phyloP scores from a whole-genome alignment of 192 early-diverging fungal genomes.

The Coemansia sp. region DNA sequence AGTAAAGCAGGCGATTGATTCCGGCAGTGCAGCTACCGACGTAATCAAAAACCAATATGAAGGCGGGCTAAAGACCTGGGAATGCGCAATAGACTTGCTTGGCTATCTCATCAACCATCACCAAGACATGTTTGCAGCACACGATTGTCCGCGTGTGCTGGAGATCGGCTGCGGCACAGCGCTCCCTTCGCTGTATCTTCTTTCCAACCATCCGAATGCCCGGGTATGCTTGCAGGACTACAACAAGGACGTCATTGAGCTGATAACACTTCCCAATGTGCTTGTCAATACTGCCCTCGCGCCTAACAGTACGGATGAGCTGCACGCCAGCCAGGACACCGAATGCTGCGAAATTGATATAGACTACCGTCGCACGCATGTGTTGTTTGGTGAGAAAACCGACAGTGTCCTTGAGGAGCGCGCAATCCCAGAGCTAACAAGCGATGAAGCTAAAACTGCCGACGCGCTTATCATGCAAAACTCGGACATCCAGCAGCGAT shows the following conservation, averaged over 20 bases:
- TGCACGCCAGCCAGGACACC: constrained; percentile 35
- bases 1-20: constrained; percentile 33
- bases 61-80: constrained; percentile 97
- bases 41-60: constrained; percentile 90
- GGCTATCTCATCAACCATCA: constrained; percentile 59
- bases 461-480: constrained; percentile 17
- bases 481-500: constrained; percentile 30
- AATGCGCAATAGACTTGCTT: constrained; percentile 85
- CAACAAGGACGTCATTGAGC: constrained; percentile 81
- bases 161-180: constrained; percentile 90
- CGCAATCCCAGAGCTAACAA: constrained; percentile 40
- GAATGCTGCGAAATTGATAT: constrained; percentile 47
- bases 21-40: constrained; percentile 55
- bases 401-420: constrained; percentile 39
- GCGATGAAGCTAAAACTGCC: constrained; percentile 35
- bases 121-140: background rate
- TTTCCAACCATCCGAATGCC: constrained; percentile 50
- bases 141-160: constrained; percentile 13
- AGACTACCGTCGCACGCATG: constrained; percentile 40
- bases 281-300: constrained; percentile 71
- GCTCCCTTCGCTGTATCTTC: constrained; percentile 77
- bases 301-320: constrained; percentile 41
- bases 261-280: constrained; percentile 90
- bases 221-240: constrained; percentile 89
- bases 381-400: constrained; percentile 34